Conservation (phyloP, 1,284 basidiomycete species). For the Cutaneotrichosporon sp. region DNA sequence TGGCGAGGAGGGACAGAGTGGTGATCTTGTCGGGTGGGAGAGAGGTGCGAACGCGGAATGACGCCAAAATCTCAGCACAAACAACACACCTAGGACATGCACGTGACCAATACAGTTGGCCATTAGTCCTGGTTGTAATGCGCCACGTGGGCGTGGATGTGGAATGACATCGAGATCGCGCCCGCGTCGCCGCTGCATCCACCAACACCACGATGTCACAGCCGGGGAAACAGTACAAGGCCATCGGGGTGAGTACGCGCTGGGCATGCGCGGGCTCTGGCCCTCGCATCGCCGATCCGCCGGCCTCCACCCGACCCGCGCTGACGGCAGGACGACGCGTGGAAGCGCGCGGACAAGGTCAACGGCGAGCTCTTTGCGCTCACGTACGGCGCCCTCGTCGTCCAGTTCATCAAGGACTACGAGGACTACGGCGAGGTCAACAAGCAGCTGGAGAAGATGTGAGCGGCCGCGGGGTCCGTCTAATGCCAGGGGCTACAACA, state of each 20-base stretch:
- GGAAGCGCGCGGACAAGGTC: conserved; percentile 91
- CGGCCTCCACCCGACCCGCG: no score
- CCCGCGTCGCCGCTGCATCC: neutral
- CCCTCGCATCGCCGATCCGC: no score
- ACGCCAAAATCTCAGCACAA: neutral
- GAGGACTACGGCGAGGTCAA: conserved; percentile 89
- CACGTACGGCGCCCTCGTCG: conserved; percentile 96
- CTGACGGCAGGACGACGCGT: conserved; percentile 69
- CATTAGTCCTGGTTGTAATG: neutral
- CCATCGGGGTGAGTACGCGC: conserved; percentile 36
- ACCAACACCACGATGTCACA: conserved; percentile 21
- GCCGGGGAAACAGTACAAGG: conserved; percentile 50
- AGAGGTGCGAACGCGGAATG: neutral
- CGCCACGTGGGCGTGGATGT: neutral
- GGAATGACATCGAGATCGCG: neutral
- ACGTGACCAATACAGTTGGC: no score
- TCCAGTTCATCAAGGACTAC: conserved; percentile 98
- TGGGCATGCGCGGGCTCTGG: no score
- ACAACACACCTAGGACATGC: neutral
- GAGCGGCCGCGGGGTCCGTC: no score
- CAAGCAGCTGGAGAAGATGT: conserved; percentile 66
- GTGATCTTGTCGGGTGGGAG: no score
- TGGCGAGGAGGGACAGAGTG: no score
- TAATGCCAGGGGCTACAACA: conserved; percentile 88
- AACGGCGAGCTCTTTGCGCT: conserved; percentile 97